Base-by-base conservation (phyloP, 2,329 filamentous ascomycete genomes). In the Stemphylium beticola region DNA sequence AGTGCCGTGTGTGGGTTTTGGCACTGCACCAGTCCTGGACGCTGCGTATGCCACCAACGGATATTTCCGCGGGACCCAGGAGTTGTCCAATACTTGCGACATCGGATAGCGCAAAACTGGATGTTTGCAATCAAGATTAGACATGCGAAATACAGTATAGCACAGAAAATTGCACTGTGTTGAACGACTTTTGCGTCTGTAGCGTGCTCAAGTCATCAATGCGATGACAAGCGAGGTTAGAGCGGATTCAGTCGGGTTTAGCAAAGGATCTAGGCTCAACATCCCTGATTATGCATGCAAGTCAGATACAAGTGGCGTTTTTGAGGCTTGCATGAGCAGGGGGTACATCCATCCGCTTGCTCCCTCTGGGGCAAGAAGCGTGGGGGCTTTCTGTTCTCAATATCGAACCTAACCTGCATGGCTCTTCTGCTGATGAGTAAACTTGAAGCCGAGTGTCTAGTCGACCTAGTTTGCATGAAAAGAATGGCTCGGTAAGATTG, bases 261-360 rank as follows among this genome's bases (percentile, higher is more conserved):
- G 59, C 45, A 57, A 41, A 39, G 54, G 57, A 53, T 67, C 64
- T 63, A 60, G 66, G 60, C 65, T 61, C 39, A n/a, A 31, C n/a
- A 62, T 55, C 56, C 65, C 52, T 60, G 62, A 42, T 18, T 14
- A 33, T 57, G 43, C 56, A 63, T 68, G 66, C 65, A 66, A 65
- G 65, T 66, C 59, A 68, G 58, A 66, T 62, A 58, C 58, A 58
- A 57, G 62, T 63, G 60, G 62, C 58, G 42, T 60, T 64, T 49
- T 36, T 51, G 53, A 57, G 59, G 58, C 63, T 57, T 65, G 63
- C 65, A 64, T 49, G 39, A 50, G 36, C 61, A 60, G 48, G 47
- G 60, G 43, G 56, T 46, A 37, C 37, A 55, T 59, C 53, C 53
- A 48, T 46, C 60, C 60, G 61, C 56, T 54, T 48, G 50, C 57